A percentile compares a stretch with the other conserved stretches of the same genome.
phyloP scores from a whole-genome alignment of 257 asterid species.

The Striga asiatica region DNA sequence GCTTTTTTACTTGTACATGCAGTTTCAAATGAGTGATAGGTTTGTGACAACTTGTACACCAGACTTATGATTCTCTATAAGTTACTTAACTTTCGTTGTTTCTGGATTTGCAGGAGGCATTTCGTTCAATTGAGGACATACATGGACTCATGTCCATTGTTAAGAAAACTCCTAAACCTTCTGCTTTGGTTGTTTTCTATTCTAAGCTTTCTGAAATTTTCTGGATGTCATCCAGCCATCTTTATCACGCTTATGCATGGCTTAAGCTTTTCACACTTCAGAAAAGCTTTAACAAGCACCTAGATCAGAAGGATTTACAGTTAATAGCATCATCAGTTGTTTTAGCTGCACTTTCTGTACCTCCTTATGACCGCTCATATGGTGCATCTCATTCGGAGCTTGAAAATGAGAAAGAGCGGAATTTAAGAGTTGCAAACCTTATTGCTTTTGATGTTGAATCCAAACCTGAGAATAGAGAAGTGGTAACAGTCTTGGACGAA shows the following conservation, averaged over 20 bases:
- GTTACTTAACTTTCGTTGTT: background rate
- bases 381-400: slow-evolving; percentile 80
- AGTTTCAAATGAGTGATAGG: background rate
- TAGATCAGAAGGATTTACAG: slow-evolving; percentile 84
- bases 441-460: slow-evolving; percentile 71
- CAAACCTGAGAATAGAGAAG: slow-evolving; percentile 53
- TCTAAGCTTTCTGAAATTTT: slow-evolving; percentile 85
- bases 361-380: slow-evolving; percentile 56
- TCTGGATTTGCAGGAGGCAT: slow-evolving; percentile 58
- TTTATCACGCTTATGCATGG: slow-evolving; percentile 96
- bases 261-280: slow-evolving; percentile 86
- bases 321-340: slow-evolving; percentile 76
- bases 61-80: background rate
- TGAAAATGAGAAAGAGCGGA: slow-evolving; percentile 76
- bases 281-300: slow-evolving; percentile 70
- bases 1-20: background rate
- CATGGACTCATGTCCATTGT: slow-evolving; percentile 81
- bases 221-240: slow-evolving; percentile 82
- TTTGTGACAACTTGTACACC: background rate
- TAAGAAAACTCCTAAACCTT: slow-evolving; percentile 79
- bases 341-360: slow-evolving; percentile 77
- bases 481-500: slow-evolving; percentile 24
- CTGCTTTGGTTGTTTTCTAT: slow-evolving; percentile 75
- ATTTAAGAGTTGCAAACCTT: slow-evolving; percentile 50
- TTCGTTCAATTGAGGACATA: slow-evolving; percentile 86